Percentiles rank a stretch among this genome's conserved stretches.
Conservation (phyloP, 106 monocot species). For the Acorus gramineus region DNA sequence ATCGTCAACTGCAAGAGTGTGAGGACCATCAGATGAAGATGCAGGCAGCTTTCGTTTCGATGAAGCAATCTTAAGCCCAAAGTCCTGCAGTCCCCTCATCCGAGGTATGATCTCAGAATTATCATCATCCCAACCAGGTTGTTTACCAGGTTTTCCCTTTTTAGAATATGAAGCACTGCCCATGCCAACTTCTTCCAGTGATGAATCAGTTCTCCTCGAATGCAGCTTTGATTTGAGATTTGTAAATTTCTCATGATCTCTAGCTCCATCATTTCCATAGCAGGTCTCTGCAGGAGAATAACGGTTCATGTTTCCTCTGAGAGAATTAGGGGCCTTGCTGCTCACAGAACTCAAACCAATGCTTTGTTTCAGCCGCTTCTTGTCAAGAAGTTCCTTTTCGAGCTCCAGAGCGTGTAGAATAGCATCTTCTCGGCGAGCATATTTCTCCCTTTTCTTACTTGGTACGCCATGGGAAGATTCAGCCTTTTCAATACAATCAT, state of each 20-base stretch:
- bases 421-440: constrained; percentile 95
- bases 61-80: constrained; percentile 44
- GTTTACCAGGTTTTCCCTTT: constrained; percentile 24
- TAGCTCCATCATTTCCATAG: constrained; percentile 18
- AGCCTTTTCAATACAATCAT: constrained; percentile 93
- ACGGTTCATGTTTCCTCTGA: constrained; percentile 22
- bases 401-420: constrained; percentile 99
- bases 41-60: constrained; percentile 42
- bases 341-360: constrained; percentile 11
- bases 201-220: constrained; percentile 16
- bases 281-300: constrained; percentile 19
- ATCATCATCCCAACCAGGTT: constrained; percentile 24
- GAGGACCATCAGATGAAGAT: constrained; percentile 23
- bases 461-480: constrained; percentile 72
- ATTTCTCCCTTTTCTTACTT: constrained; percentile 93
- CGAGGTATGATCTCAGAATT: constrained; percentile 30
- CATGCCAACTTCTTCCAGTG: constrained; percentile 15
- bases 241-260: constrained; percentile 14
- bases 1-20: constrained; percentile 16
- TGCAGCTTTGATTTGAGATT: constrained; percentile 17
- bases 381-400: constrained; percentile 51
- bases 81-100: constrained; percentile 66
- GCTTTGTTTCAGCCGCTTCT: constrained; percentile 23
- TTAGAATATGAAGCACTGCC: constrained; percentile 8
- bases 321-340: constrained; percentile 16